Percentiles rank a stretch among this genome's conserved stretches.
phyloP scores from a whole-genome alignment of 331 rosid species.

The Quercus lobata region DNA sequence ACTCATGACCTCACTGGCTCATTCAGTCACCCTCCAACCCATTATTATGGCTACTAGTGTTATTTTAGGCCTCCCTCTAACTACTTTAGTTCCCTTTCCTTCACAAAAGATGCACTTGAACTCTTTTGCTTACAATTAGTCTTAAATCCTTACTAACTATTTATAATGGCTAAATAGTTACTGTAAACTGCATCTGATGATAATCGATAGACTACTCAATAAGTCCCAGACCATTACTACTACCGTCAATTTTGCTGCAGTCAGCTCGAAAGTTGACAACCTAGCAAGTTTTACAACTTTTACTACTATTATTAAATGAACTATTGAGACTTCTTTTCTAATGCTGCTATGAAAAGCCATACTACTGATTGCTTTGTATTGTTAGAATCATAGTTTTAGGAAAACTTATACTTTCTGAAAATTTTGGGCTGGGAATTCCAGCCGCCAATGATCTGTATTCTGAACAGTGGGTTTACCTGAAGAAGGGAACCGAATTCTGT shows the following conservation, averaged over 20 bases:
- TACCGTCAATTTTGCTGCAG: background rate
- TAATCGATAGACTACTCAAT: background rate
- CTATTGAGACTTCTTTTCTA: constrained; percentile 4
- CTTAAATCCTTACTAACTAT: background rate
- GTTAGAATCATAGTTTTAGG: background rate
- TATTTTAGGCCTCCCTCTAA: too few relatives aligned
- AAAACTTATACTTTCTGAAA: too few relatives aligned
- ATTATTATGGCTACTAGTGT: too few relatives aligned
- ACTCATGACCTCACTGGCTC: too few relatives aligned
- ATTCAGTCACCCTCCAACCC: too few relatives aligned
- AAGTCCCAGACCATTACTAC: background rate
- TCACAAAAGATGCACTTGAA: too few relatives aligned
- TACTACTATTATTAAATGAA: background rate
- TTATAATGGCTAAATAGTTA: background rate
- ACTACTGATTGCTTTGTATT: background rate
- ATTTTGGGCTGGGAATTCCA: too few relatives aligned
- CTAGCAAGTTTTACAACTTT: background rate
- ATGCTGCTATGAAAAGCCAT: background rate
- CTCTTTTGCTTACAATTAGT: background rate
- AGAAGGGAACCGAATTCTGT: too few relatives aligned
- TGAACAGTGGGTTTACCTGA: too few relatives aligned
- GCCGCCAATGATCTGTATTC: too few relatives aligned
- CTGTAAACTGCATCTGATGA: too few relatives aligned
- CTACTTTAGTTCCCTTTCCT: too few relatives aligned
- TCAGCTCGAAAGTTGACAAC: background rate